Evolutionary conservation across 1,284 basidiomycete genomes (phyloP).

Genomic region (Puccinia brachypodii): DNA sequence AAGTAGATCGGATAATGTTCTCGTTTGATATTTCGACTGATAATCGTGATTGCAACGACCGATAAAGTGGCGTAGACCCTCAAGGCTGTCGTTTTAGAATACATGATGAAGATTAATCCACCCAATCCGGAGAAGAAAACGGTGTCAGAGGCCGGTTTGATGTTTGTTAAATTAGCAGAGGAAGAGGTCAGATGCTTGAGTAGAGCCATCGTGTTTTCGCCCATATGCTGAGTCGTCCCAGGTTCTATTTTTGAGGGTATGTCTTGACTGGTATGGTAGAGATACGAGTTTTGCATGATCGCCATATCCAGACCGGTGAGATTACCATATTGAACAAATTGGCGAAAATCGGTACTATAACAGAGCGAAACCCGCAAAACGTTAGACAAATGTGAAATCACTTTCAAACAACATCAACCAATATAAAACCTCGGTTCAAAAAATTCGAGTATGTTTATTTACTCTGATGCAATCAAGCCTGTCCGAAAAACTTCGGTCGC

Average conservation of each 20-base stretch:
- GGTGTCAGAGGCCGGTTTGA: constrained; percentile 62
- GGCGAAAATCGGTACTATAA: constrained; percentile 81
- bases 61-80: constrained; percentile 66
- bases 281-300: constrained; percentile 85
- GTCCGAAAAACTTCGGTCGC: constrained; percentile 94
- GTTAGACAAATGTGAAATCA: constrained; percentile 33
- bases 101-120: constrained; percentile 69
- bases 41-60: constrained; percentile 52
- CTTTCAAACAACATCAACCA: constrained; percentile 52
- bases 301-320: constrained; percentile 71
- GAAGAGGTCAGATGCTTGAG: constrained; percentile 70
- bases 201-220: constrained; percentile 81
- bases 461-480: constrained; percentile 88
- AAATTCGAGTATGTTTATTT: constrained; percentile 56
- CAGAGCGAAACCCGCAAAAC: not conserved
- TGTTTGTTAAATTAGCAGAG: constrained; percentile 66
- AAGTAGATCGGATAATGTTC: constrained; percentile 46
- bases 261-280: constrained; percentile 89
- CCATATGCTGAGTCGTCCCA: constrained; percentile 83
- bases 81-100: constrained; percentile 71
- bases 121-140: constrained; percentile 74
- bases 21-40: constrained; percentile 28
- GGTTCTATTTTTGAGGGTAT: constrained; percentile 75
- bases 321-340: constrained; percentile 85
- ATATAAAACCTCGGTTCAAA: constrained; percentile 34